Conservation (phyloP, 805 yeast genomes). For the Candida sakaeoensis region DNA sequence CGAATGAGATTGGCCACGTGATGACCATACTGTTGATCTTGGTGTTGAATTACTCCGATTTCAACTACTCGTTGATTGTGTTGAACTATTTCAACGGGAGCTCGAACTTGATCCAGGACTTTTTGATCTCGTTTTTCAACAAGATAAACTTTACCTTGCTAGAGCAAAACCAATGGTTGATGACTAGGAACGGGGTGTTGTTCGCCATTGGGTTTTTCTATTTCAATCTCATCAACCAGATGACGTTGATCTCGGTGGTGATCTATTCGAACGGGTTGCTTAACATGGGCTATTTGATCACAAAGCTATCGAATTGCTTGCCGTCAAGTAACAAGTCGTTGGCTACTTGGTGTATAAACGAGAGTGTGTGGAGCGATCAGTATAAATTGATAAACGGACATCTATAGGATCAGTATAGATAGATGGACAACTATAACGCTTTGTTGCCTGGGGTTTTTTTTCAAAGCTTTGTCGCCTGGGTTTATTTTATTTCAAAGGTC, state of each 20-base stretch:
- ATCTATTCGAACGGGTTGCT: slow-evolving; percentile 53
- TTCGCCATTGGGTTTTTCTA: slow-evolving; percentile 53
- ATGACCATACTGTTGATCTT: slow-evolving; percentile 38
- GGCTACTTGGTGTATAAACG: slow-evolving; percentile 29
- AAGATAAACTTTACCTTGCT: slow-evolving; percentile 40
- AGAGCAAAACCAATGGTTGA: slow-evolving; percentile 48
- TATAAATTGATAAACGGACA: slow-evolving; percentile 2
- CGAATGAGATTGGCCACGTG: slow-evolving; percentile 43
- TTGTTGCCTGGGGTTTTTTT: too few species aligned
- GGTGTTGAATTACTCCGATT: slow-evolving; percentile 33
- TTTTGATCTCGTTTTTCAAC: slow-evolving; percentile 49
- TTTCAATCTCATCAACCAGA: slow-evolving; percentile 34
- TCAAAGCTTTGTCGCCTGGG: too few species aligned
- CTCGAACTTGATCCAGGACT: slow-evolving; percentile 40
- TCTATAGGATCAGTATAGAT: neutral
- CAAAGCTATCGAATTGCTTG: slow-evolving; percentile 48
- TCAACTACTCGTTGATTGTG: slow-evolving; percentile 29
- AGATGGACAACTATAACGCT: slow-evolving; percentile 7
- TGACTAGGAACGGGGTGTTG: slow-evolving; percentile 51
- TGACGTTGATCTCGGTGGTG: slow-evolving; percentile 46
- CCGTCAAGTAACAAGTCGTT: slow-evolving; percentile 22
- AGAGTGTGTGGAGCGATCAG: slow-evolving; percentile 28
- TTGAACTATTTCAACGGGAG: slow-evolving; percentile 47
- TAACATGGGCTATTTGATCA: slow-evolving; percentile 49
- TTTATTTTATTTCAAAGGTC: slow-evolving; percentile 19